phyloP scores from a whole-genome alignment of 176 grass and related monocot species.

The Aegilops tauschii region DNA sequence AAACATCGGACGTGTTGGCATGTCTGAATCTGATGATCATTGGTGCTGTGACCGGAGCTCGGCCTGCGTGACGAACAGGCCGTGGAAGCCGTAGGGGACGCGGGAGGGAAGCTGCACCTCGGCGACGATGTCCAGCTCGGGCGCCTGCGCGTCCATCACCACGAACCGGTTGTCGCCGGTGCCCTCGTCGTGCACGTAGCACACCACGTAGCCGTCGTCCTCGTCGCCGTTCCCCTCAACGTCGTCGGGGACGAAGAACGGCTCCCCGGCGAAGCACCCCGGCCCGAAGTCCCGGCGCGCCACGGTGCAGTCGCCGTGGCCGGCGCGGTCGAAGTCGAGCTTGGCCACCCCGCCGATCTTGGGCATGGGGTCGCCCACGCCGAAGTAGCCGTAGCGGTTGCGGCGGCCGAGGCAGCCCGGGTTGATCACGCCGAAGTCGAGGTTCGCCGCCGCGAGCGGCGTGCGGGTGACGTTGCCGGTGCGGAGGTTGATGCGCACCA shows the following conservation, averaged over 20 bases:
- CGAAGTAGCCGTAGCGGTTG: conserved; percentile 82
- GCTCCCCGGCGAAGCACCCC: conserved; percentile 64
- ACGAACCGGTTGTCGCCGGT: conserved; percentile 58
- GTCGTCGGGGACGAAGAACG: conserved; percentile 68
- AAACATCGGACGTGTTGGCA: not conserved
- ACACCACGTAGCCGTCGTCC: conserved; percentile 84
- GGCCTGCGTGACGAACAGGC: conserved; percentile 55
- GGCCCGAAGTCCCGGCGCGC: conserved; percentile 62
- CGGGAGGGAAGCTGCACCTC: conserved; percentile 70
- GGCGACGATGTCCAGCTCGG: conserved; percentile 62
- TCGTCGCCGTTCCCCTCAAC: conserved; percentile 42
- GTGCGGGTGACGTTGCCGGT: conserved; percentile 60
- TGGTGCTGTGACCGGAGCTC: conserved; percentile 68
- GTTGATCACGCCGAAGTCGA: conserved; percentile 79
- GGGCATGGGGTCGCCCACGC: conserved; percentile 64
- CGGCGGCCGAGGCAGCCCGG: conserved; percentile 52
- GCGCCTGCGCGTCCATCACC: conserved; percentile 78
- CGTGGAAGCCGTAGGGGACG: conserved; percentile 91
- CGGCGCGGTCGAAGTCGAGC: conserved; percentile 63
- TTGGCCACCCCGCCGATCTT: conserved; percentile 73
- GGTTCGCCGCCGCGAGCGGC: conserved; percentile 66
- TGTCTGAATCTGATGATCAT: conserved; percentile 7
- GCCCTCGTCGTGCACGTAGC: conserved; percentile 83
- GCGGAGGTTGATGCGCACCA: conserved; percentile 72
- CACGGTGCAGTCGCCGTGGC: conserved; percentile 63